Evolutionary conservation across 1,284 basidiomycete genomes (phyloP), one percentile per base, ranked within the genome.

Genomic region (Trametes versicolor): DNA sequence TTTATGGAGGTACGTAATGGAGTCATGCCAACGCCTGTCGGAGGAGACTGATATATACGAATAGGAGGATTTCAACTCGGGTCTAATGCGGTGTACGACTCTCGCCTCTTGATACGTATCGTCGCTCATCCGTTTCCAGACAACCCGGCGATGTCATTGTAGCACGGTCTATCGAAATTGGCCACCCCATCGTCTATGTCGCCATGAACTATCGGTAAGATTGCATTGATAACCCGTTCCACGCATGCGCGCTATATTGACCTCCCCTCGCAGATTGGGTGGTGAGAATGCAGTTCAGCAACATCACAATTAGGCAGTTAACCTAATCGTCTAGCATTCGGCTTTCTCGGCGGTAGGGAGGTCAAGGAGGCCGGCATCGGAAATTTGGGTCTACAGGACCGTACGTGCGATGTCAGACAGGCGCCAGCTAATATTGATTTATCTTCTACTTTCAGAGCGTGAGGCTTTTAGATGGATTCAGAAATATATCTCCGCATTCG

Each of bases 401-500:
- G 85, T 87, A 66, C 66, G 84, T 59, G 2, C 48, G 34, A 17
- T 10, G 7, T n/a, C 6, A 19, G 27, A 19, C 29, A 32, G 39
- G 1, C 32, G 9, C 13, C 25, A 12, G 10, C 10, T 21, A 17
- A 15, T 47, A 13, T 19, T 53, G 19, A 53, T 15, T 19, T 25
- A 12, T 29, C 1, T 45, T 27, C 8, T 4, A 7, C 29, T 5
- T 21, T 19, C 34, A 73, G 72, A 73, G 52, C 65, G 73, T 0
- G 61, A 66, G 15, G 72, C 72, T 2, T 34, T 74, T n/a, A 56
- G 70, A 39, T 74, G 73, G 73, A 78, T 91, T 0, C 85, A 90
- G 65, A 81, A 86, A 68, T 88, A 92, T 70, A 88, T 92, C 55
- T 66, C 75, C 9, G 75, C 77, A 0, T 92, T 92, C 60, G 89